Base-by-base conservation (phyloP, 2,329 filamentous ascomycete species). In the Ascochyta fabae region DNA sequence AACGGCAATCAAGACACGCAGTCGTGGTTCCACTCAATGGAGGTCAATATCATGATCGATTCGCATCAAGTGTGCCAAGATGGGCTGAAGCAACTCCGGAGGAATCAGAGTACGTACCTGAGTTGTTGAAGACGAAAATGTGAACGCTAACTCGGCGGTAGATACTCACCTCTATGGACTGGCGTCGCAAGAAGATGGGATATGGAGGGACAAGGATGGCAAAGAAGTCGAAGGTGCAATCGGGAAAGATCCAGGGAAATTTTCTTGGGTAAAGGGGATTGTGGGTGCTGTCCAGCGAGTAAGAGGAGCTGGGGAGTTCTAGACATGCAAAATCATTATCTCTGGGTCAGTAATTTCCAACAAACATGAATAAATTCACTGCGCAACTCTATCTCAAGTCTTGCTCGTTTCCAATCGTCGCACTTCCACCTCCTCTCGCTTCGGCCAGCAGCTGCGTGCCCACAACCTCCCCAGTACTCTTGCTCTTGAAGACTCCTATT, bases 1-100 rank as follows among this genome's bases (percentile, higher is more conserved):
- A 90, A 85, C 60, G 90, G 89, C 0, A 94, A 93, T 67, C 88
- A 92, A 70, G 90, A 94, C 64, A 92, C 90, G 1, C 90, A 94
- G 73, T 86, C 83, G 19, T 93, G 89, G 86, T 92, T 83, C 62
- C 90, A 94, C 68, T 87, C 83, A 50, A 89, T 92, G 71, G 90
- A 94, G 72, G 83, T 90, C 50, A 93, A 94, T 62, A 74, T 93
- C 23, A 85, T 94, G 83, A 75, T 92, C 6, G 90, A 94, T 59
- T 88, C 84, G 19, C 65, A 72, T 0, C 71, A 79, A 1, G 77
- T 92, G 0, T 92, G 89, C 63, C 69, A 68, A 27, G 79, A 78
- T 31, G 91, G 88, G 88, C 79, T 84, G 19, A 83, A 86, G 15
- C 84, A 77, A 0, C 79, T 90, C 15, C 75, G 83, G 26, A 78